phyloP scores from a whole-genome alignment of 768 basidiomycete genomes.

The Pleurotus salmoneostramineus region DNA sequence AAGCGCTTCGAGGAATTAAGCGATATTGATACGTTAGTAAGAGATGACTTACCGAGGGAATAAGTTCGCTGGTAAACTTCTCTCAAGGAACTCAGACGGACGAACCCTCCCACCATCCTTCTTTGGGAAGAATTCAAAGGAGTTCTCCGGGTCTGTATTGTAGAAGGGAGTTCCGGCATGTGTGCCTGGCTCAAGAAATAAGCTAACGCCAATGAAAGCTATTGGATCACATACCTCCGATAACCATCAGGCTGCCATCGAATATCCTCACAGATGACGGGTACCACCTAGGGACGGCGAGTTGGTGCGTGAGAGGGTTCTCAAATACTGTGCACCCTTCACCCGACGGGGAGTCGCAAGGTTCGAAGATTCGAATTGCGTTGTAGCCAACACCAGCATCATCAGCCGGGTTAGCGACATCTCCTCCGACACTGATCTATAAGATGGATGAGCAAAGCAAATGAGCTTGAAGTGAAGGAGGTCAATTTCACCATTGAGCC shows the following conservation, averaged over 20 bases:
- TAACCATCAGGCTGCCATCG: slow-evolving; percentile 17
- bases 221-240: slow-evolving; percentile 21
- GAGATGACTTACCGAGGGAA: slow-evolving; percentile 14
- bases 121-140: slow-evolving; percentile 18
- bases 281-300: slow-evolving; percentile 18
- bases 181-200: slow-evolving; percentile 14
- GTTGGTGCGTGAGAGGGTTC: slow-evolving; percentile 15
- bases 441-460: not conserved
- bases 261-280: slow-evolving; percentile 17
- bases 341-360: slow-evolving; percentile 17
- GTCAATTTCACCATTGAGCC: slow-evolving; percentile 21
- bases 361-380: slow-evolving; percentile 20
- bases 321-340: slow-evolving; percentile 19
- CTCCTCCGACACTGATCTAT: slow-evolving; percentile 19
- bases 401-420: not conserved
- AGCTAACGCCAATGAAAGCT: not conserved
- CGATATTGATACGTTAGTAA: not conserved
- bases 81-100: slow-evolving; percentile 14
- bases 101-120: slow-evolving; percentile 14
- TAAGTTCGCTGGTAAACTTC: slow-evolving; percentile 15
- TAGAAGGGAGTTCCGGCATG: slow-evolving; percentile 20
- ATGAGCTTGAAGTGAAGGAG: not conserved
- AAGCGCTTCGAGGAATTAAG: not conserved
- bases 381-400: slow-evolving; percentile 9
- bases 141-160: slow-evolving; percentile 11